Conservation (phyloP, 2,329 filamentous ascomycete genomes). For the Cercospora sesami region DNA sequence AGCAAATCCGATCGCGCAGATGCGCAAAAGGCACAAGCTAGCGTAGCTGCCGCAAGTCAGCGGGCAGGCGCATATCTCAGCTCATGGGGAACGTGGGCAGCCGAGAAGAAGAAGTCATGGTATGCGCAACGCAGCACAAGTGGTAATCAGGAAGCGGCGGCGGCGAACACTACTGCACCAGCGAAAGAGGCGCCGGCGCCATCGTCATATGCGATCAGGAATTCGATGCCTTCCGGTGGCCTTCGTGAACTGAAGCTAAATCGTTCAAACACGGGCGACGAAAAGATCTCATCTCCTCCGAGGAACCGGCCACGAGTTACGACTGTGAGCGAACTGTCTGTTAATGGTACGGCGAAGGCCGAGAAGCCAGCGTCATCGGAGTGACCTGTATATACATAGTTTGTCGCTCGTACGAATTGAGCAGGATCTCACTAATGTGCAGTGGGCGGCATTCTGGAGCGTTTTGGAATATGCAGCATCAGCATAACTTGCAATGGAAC, state of each 20-base stretch:
- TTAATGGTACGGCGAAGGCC: slow-evolving; percentile 60
- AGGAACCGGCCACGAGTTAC: not conserved
- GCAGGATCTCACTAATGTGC: not conserved
- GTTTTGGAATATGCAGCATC: not conserved
- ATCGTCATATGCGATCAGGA: slow-evolving; percentile 13
- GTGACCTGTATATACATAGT: not conserved
- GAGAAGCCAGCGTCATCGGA: slow-evolving; percentile 72
- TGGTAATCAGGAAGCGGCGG: not conserved
- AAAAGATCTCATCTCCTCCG: slow-evolving; percentile 4
- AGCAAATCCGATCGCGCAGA: slow-evolving; percentile 46
- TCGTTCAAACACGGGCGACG: slow-evolving; percentile 10
- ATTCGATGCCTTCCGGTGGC: slow-evolving; percentile 10
- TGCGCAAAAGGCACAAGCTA: slow-evolving; percentile 56
- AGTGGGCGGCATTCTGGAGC: not conserved
- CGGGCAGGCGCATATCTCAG: slow-evolving; percentile 63
- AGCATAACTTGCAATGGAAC: not conserved
- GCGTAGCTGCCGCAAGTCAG: slow-evolving; percentile 55
- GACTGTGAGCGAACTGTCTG: not conserved
- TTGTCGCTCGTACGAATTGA: not conserved
- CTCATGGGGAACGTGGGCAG: slow-evolving; percentile 65
- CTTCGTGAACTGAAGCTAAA: slow-evolving; percentile 11
- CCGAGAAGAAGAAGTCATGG: slow-evolving; percentile 66
- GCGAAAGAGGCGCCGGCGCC: not conserved
- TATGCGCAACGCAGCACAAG: slow-evolving; percentile 12
- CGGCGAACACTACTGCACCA: not conserved